Evolutionary conservation across 805 yeast genomes (phyloP), one percentile per base, ranked within the genome.

Genomic region (Zygotorulaspora chibaensis): DNA sequence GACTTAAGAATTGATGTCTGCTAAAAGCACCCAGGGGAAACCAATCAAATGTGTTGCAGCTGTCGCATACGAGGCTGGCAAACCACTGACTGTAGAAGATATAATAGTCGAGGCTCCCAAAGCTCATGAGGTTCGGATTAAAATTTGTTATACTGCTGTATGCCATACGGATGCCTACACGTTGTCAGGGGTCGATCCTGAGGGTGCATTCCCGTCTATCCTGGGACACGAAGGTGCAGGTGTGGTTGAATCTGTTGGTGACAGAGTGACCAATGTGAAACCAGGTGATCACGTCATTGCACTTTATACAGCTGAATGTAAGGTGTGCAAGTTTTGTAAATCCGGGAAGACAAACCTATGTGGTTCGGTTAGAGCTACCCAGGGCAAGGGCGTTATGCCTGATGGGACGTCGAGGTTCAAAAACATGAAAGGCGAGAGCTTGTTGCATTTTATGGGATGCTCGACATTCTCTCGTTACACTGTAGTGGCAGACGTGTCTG

Each of bases 191-290:
- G 77, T 73, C 46, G 99, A 93, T 68, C 93, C 98, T 45, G 99
- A 93, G 72, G 99, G 98, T 59, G 86, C 84, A 11, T 89, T 89
- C 79, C 98, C 98, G 13, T 84, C 82, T 15, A 72, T 93, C 50
- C 76, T 95, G 60, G 99, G 99, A 52, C 99, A 93, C 70, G 99
- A 93, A 70, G 96, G 97, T 70, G 96, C 97, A 33, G 99, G 99
- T 63, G 74, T 87, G 51, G 98, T 93, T 37, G 99, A 91, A 74
- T 79, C 88, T 42, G 77, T 93, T 35, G 99, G 99, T 61, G 96
- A 86, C 64, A 97, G 87, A 54, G 99, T 93, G 50, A 82, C 89
- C 50, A 79, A 70, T 61, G 96, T 91, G 58, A 86, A 88, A 72
- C 83, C 75, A 31, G 99, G 99, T 56, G 99, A 93, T 70, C 84